Evolutionary conservation across 2,329 filamentous ascomycete genomes (phyloP).

Genomic region (Geoglossum cookeanum): DNA sequence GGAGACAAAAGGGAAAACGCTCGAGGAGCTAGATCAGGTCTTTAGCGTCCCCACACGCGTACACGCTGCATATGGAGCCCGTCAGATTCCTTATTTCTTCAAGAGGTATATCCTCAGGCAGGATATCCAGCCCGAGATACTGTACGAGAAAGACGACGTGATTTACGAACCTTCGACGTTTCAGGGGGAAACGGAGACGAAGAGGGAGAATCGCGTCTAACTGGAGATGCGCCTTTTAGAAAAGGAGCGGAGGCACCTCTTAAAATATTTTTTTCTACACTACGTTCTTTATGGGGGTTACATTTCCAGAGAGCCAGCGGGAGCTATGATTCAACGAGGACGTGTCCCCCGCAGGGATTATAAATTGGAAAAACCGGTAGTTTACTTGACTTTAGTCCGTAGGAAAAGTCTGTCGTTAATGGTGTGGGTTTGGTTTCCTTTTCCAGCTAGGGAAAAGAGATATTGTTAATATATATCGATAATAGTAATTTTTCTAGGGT

Average conservation of each 20-base stretch:
- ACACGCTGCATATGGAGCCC: slow-evolving; percentile 19
- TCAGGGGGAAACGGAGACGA: background rate
- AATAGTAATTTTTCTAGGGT: no score
- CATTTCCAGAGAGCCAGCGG: no score
- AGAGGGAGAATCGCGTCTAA: background rate
- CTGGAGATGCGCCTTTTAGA: background rate
- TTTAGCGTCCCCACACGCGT: slow-evolving; percentile 31
- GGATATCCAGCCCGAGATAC: slow-evolving; percentile 8
- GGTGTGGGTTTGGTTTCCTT: no score
- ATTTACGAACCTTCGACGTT: background rate
- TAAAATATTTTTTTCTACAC: background rate
- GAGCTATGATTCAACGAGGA: no score
- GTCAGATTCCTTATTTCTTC: slow-evolving; percentile 10
- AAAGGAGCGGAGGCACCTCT: background rate
- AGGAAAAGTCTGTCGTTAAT: no score
- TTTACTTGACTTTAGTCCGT: no score
- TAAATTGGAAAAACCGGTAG: no score
- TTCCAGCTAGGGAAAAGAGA: no score
- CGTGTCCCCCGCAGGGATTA: no score
- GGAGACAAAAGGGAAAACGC: slow-evolving; percentile 18
- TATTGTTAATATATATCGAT: no score
- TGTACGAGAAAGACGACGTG: slow-evolving; percentile 3
- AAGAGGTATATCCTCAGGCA: slow-evolving; percentile 9
- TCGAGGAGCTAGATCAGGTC: slow-evolving; percentile 32
- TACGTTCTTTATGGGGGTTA: background rate